Conservation (phyloP, 1,284 basidiomycete genomes). For the Moesziomyces parantarcticus region DNA sequence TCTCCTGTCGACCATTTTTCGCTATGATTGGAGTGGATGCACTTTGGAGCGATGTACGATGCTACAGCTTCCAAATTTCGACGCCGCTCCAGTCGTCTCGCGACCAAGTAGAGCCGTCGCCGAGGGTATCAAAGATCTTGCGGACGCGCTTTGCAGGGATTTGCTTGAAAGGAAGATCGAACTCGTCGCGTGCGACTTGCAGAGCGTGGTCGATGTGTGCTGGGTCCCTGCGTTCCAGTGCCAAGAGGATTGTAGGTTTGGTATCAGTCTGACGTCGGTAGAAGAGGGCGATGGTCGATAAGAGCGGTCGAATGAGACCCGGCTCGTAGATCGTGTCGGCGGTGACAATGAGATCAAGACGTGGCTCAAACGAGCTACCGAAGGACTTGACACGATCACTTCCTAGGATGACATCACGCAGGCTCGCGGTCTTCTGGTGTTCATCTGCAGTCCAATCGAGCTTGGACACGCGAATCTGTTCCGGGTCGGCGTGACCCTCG, state of each 20-base stretch:
- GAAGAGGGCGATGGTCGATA: constrained; percentile 74
- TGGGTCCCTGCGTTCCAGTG: constrained; percentile 39
- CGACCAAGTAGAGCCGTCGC: constrained; percentile 72
- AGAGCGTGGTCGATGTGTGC: constrained; percentile 30
- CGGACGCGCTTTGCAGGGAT: constrained; percentile 75
- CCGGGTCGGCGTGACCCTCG: constrained; percentile 18
- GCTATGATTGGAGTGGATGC: neutral
- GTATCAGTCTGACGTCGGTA: constrained; percentile 67
- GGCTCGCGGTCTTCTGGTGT: neutral
- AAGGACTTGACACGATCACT: neutral
- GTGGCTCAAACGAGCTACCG: neutral
- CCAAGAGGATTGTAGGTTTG: constrained; percentile 71
- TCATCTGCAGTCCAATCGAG: constrained; percentile 72
- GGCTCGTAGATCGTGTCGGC: constrained; percentile 84
- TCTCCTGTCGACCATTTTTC: neutral
- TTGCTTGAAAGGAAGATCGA: constrained; percentile 74
- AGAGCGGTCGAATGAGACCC: constrained; percentile 77
- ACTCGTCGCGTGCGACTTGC: constrained; percentile 63
- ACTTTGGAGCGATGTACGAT: too few species aligned
- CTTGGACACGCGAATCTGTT: constrained; percentile 72
- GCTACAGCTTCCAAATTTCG: constrained; percentile 75
- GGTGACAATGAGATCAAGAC: constrained; percentile 80
- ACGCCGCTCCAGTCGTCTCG: constrained; percentile 79
- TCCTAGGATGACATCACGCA: neutral
- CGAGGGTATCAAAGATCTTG: constrained; percentile 75